phyloP scores from a whole-genome alignment of 2,329 filamentous ascomycete genomes.

The Pseudogymnoascus sp. region DNA sequence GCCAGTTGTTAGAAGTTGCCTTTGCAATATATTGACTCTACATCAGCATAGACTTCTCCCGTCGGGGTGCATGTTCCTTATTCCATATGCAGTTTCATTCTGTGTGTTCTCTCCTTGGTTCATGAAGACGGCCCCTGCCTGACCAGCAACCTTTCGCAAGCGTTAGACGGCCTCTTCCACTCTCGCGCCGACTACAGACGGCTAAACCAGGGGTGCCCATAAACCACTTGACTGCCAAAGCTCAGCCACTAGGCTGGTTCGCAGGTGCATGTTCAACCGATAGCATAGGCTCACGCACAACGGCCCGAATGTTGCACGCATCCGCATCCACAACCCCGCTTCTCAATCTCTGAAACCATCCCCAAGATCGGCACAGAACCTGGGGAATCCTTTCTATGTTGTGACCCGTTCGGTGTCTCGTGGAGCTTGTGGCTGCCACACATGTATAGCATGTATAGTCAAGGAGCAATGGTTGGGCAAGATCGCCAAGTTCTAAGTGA shows the following conservation, averaged over 20 bases:
- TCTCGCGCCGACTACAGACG: not conserved
- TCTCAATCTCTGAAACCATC: not conserved
- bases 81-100: not conserved
- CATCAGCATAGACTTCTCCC: not conserved
- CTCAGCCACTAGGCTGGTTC: not conserved
- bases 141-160: not conserved
- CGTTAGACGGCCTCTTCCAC: not conserved
- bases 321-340: not conserved
- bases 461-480: not conserved
- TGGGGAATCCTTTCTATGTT: not conserved
- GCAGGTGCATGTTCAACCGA: not conserved
- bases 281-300: not conserved
- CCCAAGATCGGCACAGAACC: not conserved
- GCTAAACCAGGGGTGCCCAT: not conserved
- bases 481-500: not conserved
- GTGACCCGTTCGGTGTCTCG: not conserved
- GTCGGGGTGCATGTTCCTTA: not conserved
- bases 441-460: not conserved
- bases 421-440: not conserved
- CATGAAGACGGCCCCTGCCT: not conserved
- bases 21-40: not conserved
- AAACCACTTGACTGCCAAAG: not conserved
- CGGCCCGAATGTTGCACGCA: not conserved
- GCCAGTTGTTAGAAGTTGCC: not conserved
- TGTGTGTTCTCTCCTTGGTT: no score